Conservation (phyloP, 192 early-diverging fungal species). For the Backusella australiensis region DNA sequence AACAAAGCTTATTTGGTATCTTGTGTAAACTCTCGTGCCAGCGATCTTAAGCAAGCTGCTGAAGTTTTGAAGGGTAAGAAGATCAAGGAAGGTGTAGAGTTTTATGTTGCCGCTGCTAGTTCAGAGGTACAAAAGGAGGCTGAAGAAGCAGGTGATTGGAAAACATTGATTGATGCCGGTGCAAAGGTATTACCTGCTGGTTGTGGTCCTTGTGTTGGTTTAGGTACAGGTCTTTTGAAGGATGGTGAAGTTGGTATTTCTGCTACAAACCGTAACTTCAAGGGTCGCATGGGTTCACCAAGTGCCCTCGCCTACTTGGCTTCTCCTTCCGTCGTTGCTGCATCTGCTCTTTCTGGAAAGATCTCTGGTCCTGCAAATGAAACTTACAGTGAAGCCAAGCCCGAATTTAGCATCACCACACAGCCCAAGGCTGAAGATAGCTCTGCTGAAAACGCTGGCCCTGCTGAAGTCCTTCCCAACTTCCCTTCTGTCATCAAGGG, state of each 20-base stretch:
- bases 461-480: slow-evolving; percentile 48
- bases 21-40: slow-evolving; percentile 91
- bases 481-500: slow-evolving; percentile 78
- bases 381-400: slow-evolving; percentile 4
- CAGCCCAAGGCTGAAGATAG: slow-evolving; percentile 21
- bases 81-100: slow-evolving; percentile 79
- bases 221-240: slow-evolving; percentile 89
- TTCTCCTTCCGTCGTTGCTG: slow-evolving; percentile 94
- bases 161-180: slow-evolving; percentile 81
- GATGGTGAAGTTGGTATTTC: slow-evolving; percentile 98
- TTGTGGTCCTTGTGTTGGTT: slow-evolving; percentile 95
- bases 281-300: slow-evolving; percentile 97
- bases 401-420: slow-evolving; percentile 29
- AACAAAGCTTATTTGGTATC: slow-evolving; percentile 97
- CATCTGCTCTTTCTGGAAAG: slow-evolving; percentile 84
- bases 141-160: slow-evolving; percentile 85
- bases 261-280: slow-evolving; percentile 99
- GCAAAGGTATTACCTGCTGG: slow-evolving; percentile 89
- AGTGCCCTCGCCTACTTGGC: slow-evolving; percentile 90
- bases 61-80: slow-evolving; percentile 70
- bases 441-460: slow-evolving; percentile 18
- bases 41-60: slow-evolving; percentile 88
- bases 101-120: slow-evolving; percentile 95
- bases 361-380: slow-evolving; percentile 47
- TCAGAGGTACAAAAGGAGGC: slow-evolving; percentile 90